phyloP scores from a whole-genome alignment of 768 basidiomycete genomes.

The Tephrocybe rancida region DNA sequence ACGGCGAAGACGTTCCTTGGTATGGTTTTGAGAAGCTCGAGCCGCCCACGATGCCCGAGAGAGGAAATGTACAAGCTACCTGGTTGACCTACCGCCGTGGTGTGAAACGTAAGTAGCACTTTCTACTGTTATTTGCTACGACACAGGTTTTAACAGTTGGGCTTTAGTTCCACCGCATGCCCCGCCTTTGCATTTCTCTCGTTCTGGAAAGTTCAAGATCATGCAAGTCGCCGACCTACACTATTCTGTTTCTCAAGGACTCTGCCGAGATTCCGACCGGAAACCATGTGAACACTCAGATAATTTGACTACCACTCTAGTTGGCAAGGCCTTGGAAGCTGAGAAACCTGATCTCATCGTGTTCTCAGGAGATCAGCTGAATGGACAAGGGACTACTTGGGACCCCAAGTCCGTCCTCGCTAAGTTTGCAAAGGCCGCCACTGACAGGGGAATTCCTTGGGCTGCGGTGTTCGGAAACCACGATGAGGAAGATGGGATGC shows the following conservation, averaged over 20 bases:
- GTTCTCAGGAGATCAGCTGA: constrained; percentile 92
- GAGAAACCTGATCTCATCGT: constrained; percentile 93
- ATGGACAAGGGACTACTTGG: constrained; percentile 90
- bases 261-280: constrained; percentile 74
- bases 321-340: constrained; percentile 68
- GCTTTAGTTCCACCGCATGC: constrained; percentile 65
- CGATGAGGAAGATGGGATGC: constrained; percentile 72
- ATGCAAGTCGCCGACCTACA: constrained; percentile 94
- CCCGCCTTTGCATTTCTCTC: constrained; percentile 80
- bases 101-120: constrained; percentile 59
- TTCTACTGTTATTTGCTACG: too few species aligned
- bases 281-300: constrained; percentile 68
- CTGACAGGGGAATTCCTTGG: constrained; percentile 83
- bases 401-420: constrained; percentile 86
- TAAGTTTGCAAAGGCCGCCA: constrained; percentile 82
- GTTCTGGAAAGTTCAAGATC: constrained; percentile 84
- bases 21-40: constrained; percentile 82
- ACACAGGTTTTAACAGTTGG: constrained; percentile 6
- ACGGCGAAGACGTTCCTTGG: constrained; percentile 83
- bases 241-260: constrained; percentile 79
- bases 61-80: constrained; percentile 49
- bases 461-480: constrained; percentile 95
- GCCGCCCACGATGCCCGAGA: constrained; percentile 53
- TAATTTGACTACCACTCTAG: constrained; percentile 72
- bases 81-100: constrained; percentile 73